Base-by-base conservation (phyloP, 768 basidiomycete species). In the Russula compacta region DNA sequence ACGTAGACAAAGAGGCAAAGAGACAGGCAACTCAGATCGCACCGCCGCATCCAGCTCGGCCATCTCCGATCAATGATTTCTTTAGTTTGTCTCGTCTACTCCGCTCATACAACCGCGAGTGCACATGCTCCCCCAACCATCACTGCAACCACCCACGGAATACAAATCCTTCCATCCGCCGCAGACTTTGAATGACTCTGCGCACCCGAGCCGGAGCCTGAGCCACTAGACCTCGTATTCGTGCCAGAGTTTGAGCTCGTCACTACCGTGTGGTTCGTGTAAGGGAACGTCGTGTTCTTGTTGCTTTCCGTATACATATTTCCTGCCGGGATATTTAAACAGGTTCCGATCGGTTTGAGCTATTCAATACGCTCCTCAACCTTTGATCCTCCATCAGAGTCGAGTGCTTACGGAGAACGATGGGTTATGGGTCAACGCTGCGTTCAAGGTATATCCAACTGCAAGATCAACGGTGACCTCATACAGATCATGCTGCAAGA, bases 401-500 rank as follows among this genome's bases (percentile, higher is more conserved):
- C 40, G 12, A 1, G 14, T 39, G 69, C 77, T 61, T 68, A 95
- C 84, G 44, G 74, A 82, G 71, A 94, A 84, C 3, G 78, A 64
- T 14, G 88, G 89, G 15, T 76, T 76, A 68, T 85, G 83, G 21
- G 68, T 78, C 68, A 89, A 71, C 21, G 92, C 95, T 33, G 84
- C 78, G 59, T 89, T 81, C 17, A 97, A 77, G 64, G 90, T 86
- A 75, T 93, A 94, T 24, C 89, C 92, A 59, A 87, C 80, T 33
- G 94, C 94, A 65, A 98, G 83, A 68, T 95, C 91, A 54, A 95
- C 92, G 12, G 91, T 89, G 68, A 91, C 83, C 64, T 85, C 74
- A 66, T 78, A 95, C 40, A 95, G 77, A 72, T 97, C 95, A 67
- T 94, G 92, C 71, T 93, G 80, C 58, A 98, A 77, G 38, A 95